phyloP scores from a whole-genome alignment of 2,329 filamentous ascomycete species.

The Aschersonia sp. region DNA sequence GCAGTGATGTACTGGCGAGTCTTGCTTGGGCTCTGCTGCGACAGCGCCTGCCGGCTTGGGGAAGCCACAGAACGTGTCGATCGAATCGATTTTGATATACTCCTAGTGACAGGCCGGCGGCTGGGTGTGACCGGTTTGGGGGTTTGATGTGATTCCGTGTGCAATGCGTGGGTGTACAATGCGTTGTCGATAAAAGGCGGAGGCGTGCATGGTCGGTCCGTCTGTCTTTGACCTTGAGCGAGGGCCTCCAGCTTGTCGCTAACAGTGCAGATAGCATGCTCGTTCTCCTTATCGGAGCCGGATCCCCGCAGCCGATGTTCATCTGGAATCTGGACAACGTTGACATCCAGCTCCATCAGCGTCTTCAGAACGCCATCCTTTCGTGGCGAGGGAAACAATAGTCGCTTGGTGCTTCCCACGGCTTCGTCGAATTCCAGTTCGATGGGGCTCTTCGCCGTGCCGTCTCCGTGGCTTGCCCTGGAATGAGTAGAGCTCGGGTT shows the following conservation, averaged over 20 bases:
- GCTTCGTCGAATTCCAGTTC: conserved; percentile 32
- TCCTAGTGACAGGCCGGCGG: conserved; percentile 46
- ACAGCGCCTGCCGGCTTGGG: conserved; percentile 23
- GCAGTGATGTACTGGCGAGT: conserved; percentile 19
- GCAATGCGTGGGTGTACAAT: conserved; percentile 15
- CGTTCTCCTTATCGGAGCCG: conserved; percentile 25
- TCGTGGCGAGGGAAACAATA: conserved; percentile 65
- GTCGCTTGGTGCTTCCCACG: conserved; percentile 45
- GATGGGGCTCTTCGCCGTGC: conserved; percentile 43
- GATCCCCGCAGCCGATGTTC: conserved; percentile 16
- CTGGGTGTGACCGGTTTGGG: conserved; percentile 47
- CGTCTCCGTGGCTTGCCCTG: conserved; percentile 37
- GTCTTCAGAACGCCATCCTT: conserved; percentile 49
- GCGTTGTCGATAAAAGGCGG: conserved; percentile 23
- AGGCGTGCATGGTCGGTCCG: conserved; percentile 33
- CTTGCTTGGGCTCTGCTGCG: conserved; percentile 34
- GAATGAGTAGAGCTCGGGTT: conserved; percentile 34
- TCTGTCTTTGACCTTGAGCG: conserved; percentile 42
- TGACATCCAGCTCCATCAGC: conserved; percentile 42
- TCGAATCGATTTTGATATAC: conserved; percentile 41
- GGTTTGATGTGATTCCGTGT: conserved; percentile 41
- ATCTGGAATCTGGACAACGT: conserved; percentile 30
- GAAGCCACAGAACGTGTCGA: conserved; percentile 24
- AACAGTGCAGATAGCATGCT: conserved; percentile 11
- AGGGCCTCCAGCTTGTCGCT: conserved; percentile 47